Base-by-base conservation (phyloP, 257 asterid species). In the Ophiorrhiza pumila region DNA sequence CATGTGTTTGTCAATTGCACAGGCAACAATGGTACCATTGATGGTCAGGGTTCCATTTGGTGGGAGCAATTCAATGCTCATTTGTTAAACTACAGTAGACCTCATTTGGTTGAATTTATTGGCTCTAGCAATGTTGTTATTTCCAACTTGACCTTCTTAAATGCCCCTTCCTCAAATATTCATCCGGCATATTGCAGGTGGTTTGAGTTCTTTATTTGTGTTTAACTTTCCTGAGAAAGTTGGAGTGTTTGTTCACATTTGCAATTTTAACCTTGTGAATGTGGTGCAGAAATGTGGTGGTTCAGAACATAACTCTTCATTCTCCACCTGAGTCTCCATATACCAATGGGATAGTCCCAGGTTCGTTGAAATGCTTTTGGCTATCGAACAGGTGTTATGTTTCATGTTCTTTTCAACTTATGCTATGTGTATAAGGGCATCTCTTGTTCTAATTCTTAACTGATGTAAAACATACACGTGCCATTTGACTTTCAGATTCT, bases 31-130 rank as follows among this genome's bases (percentile, higher is more conserved):
- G 99, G 98, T 69, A 95, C 96, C 50, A 89, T 95, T 39, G 95
- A 95, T 56, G 99, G 99, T 31, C 99, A 92, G 65, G 99, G 99
- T 64, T 88, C 88, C 1, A 78, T 92, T 65, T 95, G 99, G 99
- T 95, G 99, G 99, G 93, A 95, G 62, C 81, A 72, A 75, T 55
- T 82, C 49, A 81, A 69, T 55, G 34, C 79, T 42, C 89, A 83
- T 81, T 75, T 92, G 59, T 84, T 95, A 63, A 92, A 95, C 79
- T 86, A 92, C 83, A 95, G 97, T 59, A 83, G 98, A 63, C 99
- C 99, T 0, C 96, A 90, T 81, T 81, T 92, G 35, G 91, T 95
- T 27, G 99, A 95, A 76, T 76, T 95, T 73, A 65, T 88, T 53
- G 57, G 80, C 81, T 90, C 97, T 3, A 85, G 68, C 46, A 78